phyloP scores from a whole-genome alignment of 495 filamentous ascomycete genomes.

The Aspergillus cavernicola region DNA sequence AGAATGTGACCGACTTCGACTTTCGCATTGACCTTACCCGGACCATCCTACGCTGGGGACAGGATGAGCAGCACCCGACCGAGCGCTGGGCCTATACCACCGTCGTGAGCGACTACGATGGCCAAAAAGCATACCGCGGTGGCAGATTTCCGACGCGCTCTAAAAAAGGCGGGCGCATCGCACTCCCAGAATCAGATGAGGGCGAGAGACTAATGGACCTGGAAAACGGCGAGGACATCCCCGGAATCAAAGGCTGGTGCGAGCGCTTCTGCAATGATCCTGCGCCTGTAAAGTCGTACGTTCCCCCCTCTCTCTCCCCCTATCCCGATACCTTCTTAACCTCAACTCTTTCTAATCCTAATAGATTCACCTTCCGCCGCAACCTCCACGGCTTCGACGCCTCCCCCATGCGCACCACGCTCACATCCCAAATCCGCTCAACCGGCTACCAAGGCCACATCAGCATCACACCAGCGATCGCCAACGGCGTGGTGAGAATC shows the following conservation, averaged over 20 bases:
- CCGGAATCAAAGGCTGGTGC: slow-evolving; percentile 34
- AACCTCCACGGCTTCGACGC: slow-evolving; percentile 33
- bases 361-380: slow-evolving; percentile 40
- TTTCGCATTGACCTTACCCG: slow-evolving; percentile 36
- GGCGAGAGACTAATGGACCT: slow-evolving; percentile 11
- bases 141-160: slow-evolving; percentile 18
- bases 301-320: neutral
- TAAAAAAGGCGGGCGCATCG: slow-evolving; percentile 13
- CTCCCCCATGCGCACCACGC: slow-evolving; percentile 24
- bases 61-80: neutral
- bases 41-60: neutral
- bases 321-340: too few species aligned
- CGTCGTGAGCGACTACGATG: slow-evolving; percentile 28
- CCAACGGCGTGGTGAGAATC: slow-evolving; percentile 31
- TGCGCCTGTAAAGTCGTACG: slow-evolving; percentile 40
- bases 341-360: too few species aligned
- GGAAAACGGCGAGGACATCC: slow-evolving; percentile 9
- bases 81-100: slow-evolving; percentile 17
- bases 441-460: slow-evolving; percentile 42
- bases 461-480: slow-evolving; percentile 16
- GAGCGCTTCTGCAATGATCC: slow-evolving; percentile 38
- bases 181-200: slow-evolving; percentile 9
- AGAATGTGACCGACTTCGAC: slow-evolving; percentile 35
- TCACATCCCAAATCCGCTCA: slow-evolving; percentile 38
- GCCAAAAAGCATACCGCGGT: slow-evolving; percentile 28